Evolutionary conservation across 768 basidiomycete species (phyloP).

Genomic region (Leccinum subgranulosum): DNA sequence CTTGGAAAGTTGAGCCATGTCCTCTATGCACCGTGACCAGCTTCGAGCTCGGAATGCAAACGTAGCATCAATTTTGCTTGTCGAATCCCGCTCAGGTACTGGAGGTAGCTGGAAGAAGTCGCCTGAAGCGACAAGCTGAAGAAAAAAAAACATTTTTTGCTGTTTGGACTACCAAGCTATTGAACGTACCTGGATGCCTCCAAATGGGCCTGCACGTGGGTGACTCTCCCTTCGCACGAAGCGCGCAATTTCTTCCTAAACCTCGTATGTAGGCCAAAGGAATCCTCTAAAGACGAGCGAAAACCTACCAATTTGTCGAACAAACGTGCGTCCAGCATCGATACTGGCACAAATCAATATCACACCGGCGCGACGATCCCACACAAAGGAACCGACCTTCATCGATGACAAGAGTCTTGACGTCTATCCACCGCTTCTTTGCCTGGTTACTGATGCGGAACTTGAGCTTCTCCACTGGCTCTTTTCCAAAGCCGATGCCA

Average conservation of each 20-base stretch:
- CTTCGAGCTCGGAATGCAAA: constrained; percentile 66
- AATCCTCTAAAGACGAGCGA: constrained; percentile 34
- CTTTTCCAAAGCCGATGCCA: constrained; percentile 61
- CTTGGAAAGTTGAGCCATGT: constrained; percentile 47
- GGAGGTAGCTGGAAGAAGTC: constrained; percentile 85
- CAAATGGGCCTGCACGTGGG: constrained; percentile 43
- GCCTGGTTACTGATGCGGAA: constrained; percentile 28
- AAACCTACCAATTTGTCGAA: constrained; percentile 66
- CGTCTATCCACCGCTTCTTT: constrained; percentile 47
- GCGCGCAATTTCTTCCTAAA: constrained; percentile 38
- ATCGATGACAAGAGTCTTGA: constrained; percentile 62
- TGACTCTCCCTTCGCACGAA: constrained; percentile 36
- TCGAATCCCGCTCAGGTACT: constrained; percentile 49
- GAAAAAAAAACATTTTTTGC: constrained; percentile 8
- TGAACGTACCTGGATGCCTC: constrained; percentile 57
- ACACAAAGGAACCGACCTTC: constrained; percentile 48
- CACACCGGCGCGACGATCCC: background rate
- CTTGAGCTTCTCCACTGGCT: constrained; percentile 40
- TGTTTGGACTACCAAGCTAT: background rate
- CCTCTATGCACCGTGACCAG: constrained; percentile 55
- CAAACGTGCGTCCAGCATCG: constrained; percentile 68
- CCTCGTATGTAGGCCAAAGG: background rate
- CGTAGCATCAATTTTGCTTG: constrained; percentile 46
- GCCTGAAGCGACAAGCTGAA: constrained; percentile 65
- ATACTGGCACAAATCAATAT: constrained; percentile 41